Percentiles rank a stretch among this genome's conserved stretches.
phyloP scores from a whole-genome alignment of 129 eudicot species.

The Chrysanthemum lavandulifolium region DNA sequence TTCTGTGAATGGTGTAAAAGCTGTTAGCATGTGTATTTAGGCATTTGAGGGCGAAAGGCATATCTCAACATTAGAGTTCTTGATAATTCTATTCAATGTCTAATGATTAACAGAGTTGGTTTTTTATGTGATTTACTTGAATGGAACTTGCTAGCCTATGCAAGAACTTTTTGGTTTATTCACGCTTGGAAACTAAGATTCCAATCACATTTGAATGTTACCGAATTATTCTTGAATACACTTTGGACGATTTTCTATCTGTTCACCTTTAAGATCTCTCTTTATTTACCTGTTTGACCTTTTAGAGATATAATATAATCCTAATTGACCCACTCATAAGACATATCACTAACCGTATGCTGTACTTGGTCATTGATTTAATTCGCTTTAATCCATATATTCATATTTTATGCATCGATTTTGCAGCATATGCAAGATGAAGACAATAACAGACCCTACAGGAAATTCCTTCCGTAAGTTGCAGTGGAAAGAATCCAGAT shows the following conservation, averaged over 20 bases:
- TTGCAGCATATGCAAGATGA: constrained; percentile 99
- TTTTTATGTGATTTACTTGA: too few relatives aligned
- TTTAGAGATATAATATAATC: neutral
- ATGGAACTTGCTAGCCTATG: neutral
- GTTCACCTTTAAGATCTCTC: neutral
- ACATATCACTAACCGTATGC: neutral
- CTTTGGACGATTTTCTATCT: neutral
- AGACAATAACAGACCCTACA: constrained; percentile 90
- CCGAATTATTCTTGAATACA: neutral
- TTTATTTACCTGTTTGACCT: neutral
- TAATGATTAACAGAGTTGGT: too few relatives aligned
- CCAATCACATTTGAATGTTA: constrained; percentile 1
- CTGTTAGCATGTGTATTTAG: neutral
- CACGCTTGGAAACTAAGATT: neutral
- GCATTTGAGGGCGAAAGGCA: neutral
- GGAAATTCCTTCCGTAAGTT: constrained; percentile 57
- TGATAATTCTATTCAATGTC: too few relatives aligned
- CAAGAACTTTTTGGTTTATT: neutral
- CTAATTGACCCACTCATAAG: neutral
- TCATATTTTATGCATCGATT: constrained; percentile 22
- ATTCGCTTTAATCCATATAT: neutral
- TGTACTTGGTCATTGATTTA: neutral
- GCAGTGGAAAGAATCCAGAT: constrained; percentile 29
- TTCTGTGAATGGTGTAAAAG: neutral
- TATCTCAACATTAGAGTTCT: too few relatives aligned